Conservation (phyloP, 2,329 filamentous ascomycete species). For the Beauveria pseudobassiana region DNA sequence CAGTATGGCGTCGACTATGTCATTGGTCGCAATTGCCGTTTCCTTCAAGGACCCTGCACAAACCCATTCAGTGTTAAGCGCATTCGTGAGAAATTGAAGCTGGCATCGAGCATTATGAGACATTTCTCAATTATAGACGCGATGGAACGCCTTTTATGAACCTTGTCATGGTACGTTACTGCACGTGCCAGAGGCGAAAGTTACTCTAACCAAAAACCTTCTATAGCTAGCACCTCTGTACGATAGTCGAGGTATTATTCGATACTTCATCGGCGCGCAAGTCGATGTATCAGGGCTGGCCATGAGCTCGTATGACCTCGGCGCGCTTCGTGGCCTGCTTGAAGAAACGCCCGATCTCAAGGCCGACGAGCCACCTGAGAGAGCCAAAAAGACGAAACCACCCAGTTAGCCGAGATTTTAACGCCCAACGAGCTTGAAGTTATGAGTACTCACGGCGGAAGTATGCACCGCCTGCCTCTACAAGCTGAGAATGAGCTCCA, state of each 20-base stretch:
- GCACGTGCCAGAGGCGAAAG: slow-evolving; percentile 14
- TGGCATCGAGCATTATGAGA: slow-evolving; percentile 65
- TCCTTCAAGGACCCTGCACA: slow-evolving; percentile 68
- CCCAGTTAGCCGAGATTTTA: slow-evolving; percentile 60
- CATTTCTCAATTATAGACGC: slow-evolving; percentile 70
- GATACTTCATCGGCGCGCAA: slow-evolving; percentile 62
- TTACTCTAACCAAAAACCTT: slow-evolving; percentile 41
- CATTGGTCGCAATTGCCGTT: slow-evolving; percentile 70
- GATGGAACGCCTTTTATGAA: slow-evolving; percentile 75
- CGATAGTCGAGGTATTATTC: slow-evolving; percentile 54
- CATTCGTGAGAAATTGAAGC: slow-evolving; percentile 52
- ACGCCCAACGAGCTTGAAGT: slow-evolving; percentile 58
- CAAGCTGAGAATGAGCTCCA: not conserved
- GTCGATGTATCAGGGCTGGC: slow-evolving; percentile 60
- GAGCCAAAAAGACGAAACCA: slow-evolving; percentile 52
- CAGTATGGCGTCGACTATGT: slow-evolving; percentile 60
- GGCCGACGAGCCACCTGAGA: not conserved
- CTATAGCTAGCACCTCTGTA: slow-evolving; percentile 46
- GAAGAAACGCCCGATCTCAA: slow-evolving; percentile 10
- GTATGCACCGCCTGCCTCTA: slow-evolving; percentile 43
- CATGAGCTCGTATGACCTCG: slow-evolving; percentile 56
- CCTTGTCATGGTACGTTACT: slow-evolving; percentile 36
- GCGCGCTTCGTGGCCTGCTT: slow-evolving; percentile 45
- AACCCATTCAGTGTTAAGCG: slow-evolving; percentile 55
- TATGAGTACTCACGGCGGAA: slow-evolving; percentile 53